Percentiles rank a stretch among this genome's conserved stretches.
Conservation (phyloP, 2,329 filamentous ascomycete genomes). For the Xylaria sp. region DNA sequence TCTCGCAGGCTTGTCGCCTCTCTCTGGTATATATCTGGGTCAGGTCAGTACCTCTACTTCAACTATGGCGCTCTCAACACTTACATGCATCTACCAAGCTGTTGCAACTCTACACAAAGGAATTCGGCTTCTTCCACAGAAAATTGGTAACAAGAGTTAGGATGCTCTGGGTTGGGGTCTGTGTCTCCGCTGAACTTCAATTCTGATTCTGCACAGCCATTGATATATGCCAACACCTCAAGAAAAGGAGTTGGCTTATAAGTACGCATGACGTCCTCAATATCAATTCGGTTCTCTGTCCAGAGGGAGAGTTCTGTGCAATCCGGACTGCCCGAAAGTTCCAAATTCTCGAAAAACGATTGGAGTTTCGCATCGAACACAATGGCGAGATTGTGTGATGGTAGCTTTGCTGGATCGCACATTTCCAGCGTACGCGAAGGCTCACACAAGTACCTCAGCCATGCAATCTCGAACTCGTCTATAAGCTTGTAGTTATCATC, state of each 20-base stretch:
- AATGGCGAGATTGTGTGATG: constrained; percentile 34
- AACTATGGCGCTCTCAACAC: constrained; percentile 11
- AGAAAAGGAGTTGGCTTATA: constrained; percentile 24
- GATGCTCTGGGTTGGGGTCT: constrained; percentile 26
- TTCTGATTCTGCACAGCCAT: constrained; percentile 32
- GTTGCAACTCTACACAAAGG: constrained; percentile 25
- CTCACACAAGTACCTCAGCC: constrained; percentile 38
- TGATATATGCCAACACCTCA: constrained; percentile 36
- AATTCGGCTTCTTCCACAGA: constrained; percentile 33
- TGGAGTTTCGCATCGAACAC: constrained; percentile 41
- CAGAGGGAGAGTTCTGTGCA: constrained; percentile 19
- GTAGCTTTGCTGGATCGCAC: constrained; percentile 35
- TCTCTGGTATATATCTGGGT: constrained; percentile 24
- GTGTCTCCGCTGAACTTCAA: constrained; percentile 6
- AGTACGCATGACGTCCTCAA: background rate
- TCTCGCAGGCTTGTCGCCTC: background rate
- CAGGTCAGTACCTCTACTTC: constrained; percentile 22
- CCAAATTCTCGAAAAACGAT: constrained; percentile 31
- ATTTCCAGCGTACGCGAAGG: constrained; percentile 39
- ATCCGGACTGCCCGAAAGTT: constrained; percentile 17
- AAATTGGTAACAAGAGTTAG: constrained; percentile 41
- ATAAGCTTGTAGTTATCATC: constrained; percentile 27
- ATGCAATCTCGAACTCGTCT: constrained; percentile 37
- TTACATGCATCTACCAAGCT: constrained; percentile 37
- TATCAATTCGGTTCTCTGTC: constrained; percentile 8